phyloP scores from a whole-genome alignment of 2,329 filamentous ascomycete genomes.

The Neophaeococcomyces aloes region DNA sequence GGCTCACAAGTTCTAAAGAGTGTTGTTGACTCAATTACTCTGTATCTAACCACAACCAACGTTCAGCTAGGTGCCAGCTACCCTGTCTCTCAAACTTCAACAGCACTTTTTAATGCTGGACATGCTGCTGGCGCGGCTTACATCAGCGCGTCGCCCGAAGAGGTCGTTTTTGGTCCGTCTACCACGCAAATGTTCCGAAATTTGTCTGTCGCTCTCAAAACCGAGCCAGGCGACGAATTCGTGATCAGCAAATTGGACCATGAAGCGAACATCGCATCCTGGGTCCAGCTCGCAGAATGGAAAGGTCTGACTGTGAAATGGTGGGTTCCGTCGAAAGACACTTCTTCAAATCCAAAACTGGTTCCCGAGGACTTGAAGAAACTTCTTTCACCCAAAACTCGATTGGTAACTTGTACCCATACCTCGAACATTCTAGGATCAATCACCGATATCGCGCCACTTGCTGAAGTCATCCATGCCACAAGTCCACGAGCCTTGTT shows the following conservation, averaged over 20 bases:
- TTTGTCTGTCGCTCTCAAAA: slow-evolving; percentile 46
- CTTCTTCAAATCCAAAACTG: slow-evolving; percentile 53
- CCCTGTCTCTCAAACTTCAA: slow-evolving; percentile 48
- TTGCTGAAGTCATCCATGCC: slow-evolving; percentile 30
- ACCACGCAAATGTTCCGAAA: slow-evolving; percentile 70
- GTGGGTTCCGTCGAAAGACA: slow-evolving; percentile 48
- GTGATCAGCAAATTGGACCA: slow-evolving; percentile 64
- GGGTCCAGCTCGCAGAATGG: slow-evolving; percentile 56
- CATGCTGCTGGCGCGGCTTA: slow-evolving; percentile 57
- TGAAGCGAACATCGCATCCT: slow-evolving; percentile 65
- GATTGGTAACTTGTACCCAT: slow-evolving; percentile 61
- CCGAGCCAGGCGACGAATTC: slow-evolving; percentile 52
- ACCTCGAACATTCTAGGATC: slow-evolving; percentile 63
- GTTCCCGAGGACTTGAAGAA: slow-evolving; percentile 45
- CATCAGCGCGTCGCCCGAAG: slow-evolving; percentile 55
- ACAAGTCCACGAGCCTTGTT: slow-evolving; percentile 47
- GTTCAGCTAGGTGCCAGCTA: slow-evolving; percentile 69
- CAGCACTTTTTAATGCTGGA: slow-evolving; percentile 48
- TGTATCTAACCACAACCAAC: slow-evolving; percentile 58
- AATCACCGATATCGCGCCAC: slow-evolving; percentile 42
- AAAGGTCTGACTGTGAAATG: slow-evolving; percentile 55
- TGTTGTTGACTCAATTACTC: slow-evolving; percentile 55
- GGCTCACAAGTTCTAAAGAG: slow-evolving; percentile 59
- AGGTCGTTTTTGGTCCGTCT: slow-evolving; percentile 62
- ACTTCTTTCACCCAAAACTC: slow-evolving; percentile 53